These are phyloP conservation scores for Cladophialophora immunda DNA, from an alignment of 2,329 filamentous ascomycete species.

Conservation along the genomic window DNA sequence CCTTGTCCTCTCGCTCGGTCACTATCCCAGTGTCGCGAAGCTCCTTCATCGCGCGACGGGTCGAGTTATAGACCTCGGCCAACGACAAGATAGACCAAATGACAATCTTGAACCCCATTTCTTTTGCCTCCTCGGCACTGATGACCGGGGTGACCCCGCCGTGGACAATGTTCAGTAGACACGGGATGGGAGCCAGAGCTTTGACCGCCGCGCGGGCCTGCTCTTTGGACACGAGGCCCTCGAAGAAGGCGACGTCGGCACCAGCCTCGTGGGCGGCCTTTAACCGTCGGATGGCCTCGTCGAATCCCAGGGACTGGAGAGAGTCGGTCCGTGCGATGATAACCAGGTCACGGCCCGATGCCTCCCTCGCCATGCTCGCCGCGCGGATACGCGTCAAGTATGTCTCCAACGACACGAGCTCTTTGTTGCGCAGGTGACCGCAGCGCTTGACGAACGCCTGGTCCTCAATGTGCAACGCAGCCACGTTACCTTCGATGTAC, in stretches of 20 bases:
- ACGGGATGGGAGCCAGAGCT: conserved; percentile 50
- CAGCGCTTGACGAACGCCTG: conserved; percentile 51
- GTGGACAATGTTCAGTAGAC: conserved; percentile 56
- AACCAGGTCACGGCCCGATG: conserved; percentile 46
- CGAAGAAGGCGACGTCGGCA: conserved; percentile 53
- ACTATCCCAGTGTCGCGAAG: conserved; percentile 12
- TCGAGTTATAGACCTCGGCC: conserved; percentile 17
- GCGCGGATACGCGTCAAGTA: conserved; percentile 50
- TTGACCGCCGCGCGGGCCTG: conserved; percentile 46
- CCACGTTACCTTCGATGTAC: conserved; percentile 62
- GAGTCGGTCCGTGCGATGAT: conserved; percentile 55
- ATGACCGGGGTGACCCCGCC: conserved; percentile 51
- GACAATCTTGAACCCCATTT: conserved; percentile 53
- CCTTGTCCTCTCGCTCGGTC: conserved; percentile 10
- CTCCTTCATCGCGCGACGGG: conserved; percentile 14
- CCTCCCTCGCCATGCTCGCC: conserved; percentile 50
- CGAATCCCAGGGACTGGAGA: conserved; percentile 47
- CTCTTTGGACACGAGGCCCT: conserved; percentile 51
- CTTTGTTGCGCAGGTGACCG: conserved; percentile 51
- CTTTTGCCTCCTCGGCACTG: conserved; percentile 48
- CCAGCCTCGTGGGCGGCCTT: conserved; percentile 50
- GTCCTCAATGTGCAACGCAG: conserved; percentile 66
- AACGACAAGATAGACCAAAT: conserved; percentile 42
- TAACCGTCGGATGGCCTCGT: conserved; percentile 49
- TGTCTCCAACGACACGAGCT: conserved; percentile 47